Evolutionary conservation across 202 grass and related monocot species (phyloP), one percentile per base, ranked within the genome.

Genomic region (Miscanthus sacchariflorus): DNA sequence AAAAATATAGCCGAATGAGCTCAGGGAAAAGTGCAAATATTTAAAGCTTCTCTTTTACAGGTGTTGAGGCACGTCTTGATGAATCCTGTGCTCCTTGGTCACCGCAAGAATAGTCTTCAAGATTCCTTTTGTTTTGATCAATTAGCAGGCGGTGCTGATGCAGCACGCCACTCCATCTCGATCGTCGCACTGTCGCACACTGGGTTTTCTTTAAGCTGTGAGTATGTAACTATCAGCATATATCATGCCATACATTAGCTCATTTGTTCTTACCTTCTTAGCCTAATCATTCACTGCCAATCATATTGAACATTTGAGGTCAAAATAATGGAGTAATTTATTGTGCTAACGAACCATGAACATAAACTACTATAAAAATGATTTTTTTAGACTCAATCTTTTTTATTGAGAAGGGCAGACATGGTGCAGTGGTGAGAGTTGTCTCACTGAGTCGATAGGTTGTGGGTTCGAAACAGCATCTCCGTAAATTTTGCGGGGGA

Each of bases 101-200:
- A 70, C 30, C 9, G 23, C 33, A 50, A 30, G 68, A 72, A 87
- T 87, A 81, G 77, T 85, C 39, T 73, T 39, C 23, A 72, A 46
- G 9, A 12, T 73, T 21, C 25, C 14, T 85, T 81, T 85, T 9
- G 30, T 38, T 52, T 56, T 35, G 72, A 72, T 36, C 72, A 66
- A 82, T 76, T 39, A 83, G 67, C 65, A 82, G 75, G 61, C 8
- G 27, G 3, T 28, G 44, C 66, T 76, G 81, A 81, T 70, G 70
- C 69, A 33, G 46, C 35, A 68, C 74, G 35, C 59, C 76, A 69
- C 74, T 74, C 70, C 7, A 46, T 19, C 38, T 38, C 50, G 28
- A 30, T 30, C 28, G 28, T 30, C 28, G 17, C 50, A 58, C 54
- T 17, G 15, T 35, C 44, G 76, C 65, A 59, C 49, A 0, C 25